phyloP scores from a whole-genome alignment of 2,329 filamentous ascomycete genomes.

The Coniochaeta prunicola region DNA sequence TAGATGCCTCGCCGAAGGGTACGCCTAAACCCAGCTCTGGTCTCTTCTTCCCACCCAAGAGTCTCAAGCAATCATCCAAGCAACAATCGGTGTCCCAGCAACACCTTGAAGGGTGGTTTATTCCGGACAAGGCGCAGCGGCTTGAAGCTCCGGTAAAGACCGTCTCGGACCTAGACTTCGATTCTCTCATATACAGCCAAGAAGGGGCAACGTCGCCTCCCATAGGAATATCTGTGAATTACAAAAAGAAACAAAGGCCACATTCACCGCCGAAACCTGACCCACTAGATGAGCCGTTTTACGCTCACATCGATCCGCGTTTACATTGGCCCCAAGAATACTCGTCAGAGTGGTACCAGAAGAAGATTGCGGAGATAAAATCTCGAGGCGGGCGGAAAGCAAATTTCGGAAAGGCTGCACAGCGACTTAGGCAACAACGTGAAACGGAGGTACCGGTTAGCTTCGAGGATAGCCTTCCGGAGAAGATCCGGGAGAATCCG shows the following conservation, averaged over 20 bases:
- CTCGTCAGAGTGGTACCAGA: conserved; percentile 35
- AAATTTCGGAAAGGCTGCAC: conserved; percentile 38
- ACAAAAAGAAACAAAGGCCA: conserved; percentile 1
- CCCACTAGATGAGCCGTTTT: conserved; percentile 25
- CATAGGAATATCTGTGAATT: conserved; percentile 6
- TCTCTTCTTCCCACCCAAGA: neutral
- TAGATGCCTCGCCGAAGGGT: neutral
- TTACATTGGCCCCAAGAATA: conserved; percentile 37
- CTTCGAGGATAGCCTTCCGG: conserved; percentile 29
- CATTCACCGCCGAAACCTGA: conserved; percentile 6
- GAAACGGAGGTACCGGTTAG: conserved; percentile 11
- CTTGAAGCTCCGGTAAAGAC: neutral
- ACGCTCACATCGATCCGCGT: conserved; percentile 41
- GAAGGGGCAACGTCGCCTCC: conserved; percentile 13
- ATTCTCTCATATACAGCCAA: conserved; percentile 19
- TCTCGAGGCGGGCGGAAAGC: conserved; percentile 40
- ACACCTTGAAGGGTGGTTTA: neutral
- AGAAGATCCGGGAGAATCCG: conserved; percentile 34
- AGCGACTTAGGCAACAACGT: conserved; percentile 26
- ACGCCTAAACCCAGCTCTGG: neutral
- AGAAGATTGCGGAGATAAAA: conserved; percentile 43
- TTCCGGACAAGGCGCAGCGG: neutral
- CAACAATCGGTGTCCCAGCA: neutral
- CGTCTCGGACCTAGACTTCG: conserved; percentile 8
- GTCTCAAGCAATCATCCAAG: neutral